Base-by-base conservation (phyloP, 75 land plant genomes). In the Azolla pinnata region DNA sequence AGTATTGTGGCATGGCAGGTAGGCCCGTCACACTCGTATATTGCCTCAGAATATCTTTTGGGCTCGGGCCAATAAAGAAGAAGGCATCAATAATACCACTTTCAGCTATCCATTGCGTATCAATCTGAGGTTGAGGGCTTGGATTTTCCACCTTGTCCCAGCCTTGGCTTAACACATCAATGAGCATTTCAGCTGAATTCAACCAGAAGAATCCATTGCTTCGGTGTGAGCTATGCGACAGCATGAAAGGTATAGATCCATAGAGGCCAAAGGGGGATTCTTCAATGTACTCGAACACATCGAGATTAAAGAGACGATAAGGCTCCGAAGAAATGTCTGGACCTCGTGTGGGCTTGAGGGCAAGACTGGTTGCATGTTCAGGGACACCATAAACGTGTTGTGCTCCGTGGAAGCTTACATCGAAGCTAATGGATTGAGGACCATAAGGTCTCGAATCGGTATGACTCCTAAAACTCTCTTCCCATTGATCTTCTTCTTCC, bases 131-230 rank as follows among this genome's bases (percentile, higher is more conserved):
- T 33, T 71, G 38, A n/a, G 23, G 28, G 5, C 58, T 30, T 3
- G 24, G 28, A 20, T 21, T 20, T 58, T 66, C 70, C 4, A 57
- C 74, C 1, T 21, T 21, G 45, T 77, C 78, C 97, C 95, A 88
- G 30, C 95, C 95, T 4, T 64, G 40, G 23, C 79, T 83, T 26
- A 95, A 63, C 0, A 95, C 96, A 76, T 95, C 99, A 34, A 95
- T 81, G 45, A 86, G 99, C 97, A 95, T 95, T 44, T 95, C 99
- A 12, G 99, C 99, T 38, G 99, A 76, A 72, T 95, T 95, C 33
- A 95, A 63, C 85, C 90, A 81, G 63, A 95, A 95, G 61, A 95
- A 95, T 20, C 99, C 99, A 2, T 83, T 61, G 30, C 79, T 72
- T 0, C 61, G 27, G 1, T 51, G 33, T 51, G 67, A 71, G 24